These are phyloP conservation scores for Candida albicans DNA, from an alignment of 1,139 yeast species.

Conservation along the genomic window DNA sequence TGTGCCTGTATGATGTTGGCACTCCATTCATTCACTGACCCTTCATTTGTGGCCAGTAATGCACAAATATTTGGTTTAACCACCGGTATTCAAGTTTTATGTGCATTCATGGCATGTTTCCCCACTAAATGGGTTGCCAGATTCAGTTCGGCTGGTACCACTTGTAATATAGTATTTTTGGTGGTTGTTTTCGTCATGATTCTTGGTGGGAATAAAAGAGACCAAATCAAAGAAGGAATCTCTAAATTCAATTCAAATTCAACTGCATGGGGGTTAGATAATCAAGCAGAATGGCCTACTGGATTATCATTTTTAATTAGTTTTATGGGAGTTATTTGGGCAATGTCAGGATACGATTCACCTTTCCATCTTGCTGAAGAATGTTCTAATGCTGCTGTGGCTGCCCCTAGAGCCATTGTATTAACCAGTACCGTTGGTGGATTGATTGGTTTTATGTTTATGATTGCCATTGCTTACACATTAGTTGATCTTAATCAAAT, in stretches of 20 bases:
- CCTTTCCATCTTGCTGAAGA: constrained; percentile 76
- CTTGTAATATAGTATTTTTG: constrained; percentile 51
- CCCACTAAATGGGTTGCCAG: constrained; percentile 59
- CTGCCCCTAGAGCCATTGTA: constrained; percentile 68
- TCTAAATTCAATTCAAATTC: constrained; percentile 53
- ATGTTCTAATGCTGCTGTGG: constrained; percentile 62
- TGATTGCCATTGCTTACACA: constrained; percentile 67
- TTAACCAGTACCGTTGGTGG: constrained; percentile 66
- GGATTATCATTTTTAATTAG: constrained; percentile 63
- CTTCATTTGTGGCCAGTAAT: constrained; percentile 40
- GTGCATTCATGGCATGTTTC: constrained; percentile 49
- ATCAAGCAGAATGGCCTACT: constrained; percentile 66
- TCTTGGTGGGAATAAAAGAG: constrained; percentile 53
- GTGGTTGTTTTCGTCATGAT: constrained; percentile 57
- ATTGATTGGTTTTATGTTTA: constrained; percentile 58
- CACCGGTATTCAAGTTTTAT: constrained; percentile 51
- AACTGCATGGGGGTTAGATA: constrained; percentile 58
- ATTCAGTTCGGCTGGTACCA: constrained; percentile 55
- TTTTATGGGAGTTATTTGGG: constrained; percentile 70
- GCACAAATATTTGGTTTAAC: constrained; percentile 55
- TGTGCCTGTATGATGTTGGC: constrained; percentile 64
- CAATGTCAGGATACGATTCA: constrained; percentile 75
- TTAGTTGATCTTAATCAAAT: constrained; percentile 53
- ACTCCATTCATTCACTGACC: constrained; percentile 37
- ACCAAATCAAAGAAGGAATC: constrained; percentile 23